Percentiles rank a stretch among this genome's conserved stretches.
Conservation (phyloP, 108 stramenopile genomes). For the Licmophora abbreviata region DNA sequence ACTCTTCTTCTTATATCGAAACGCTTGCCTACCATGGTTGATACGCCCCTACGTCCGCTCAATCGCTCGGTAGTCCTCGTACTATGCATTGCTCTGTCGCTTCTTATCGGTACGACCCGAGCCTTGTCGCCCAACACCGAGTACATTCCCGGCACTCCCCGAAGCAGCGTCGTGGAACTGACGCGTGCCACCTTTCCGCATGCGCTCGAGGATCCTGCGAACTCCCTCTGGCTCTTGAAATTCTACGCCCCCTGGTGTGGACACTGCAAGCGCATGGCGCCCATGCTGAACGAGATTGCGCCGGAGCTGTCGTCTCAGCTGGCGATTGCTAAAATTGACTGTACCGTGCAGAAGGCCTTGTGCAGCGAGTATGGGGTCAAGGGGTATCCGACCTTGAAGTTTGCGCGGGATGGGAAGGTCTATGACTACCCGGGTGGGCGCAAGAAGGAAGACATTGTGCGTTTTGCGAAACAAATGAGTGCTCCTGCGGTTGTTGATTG, state of each 20-base stretch:
- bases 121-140: background rate
- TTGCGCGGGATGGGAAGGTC: conserved; percentile 51
- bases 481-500: conserved; percentile 38
- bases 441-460: conserved; percentile 40
- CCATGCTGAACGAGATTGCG: conserved; percentile 57
- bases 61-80: too few species aligned
- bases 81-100: too few species aligned
- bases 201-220: conserved; percentile 51
- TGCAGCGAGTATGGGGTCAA: conserved; percentile 49
- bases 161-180: conserved; percentile 35
- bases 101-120: too few species aligned
- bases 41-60: too few species aligned
- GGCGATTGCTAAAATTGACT: conserved; percentile 82
- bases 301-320: conserved; percentile 54
- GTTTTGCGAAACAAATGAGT: conserved; percentile 69
- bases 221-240: conserved; percentile 40
- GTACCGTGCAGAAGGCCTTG: conserved; percentile 52
- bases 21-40: too few species aligned
- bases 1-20: too few species aligned
- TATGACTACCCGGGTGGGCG: conserved; percentile 66
- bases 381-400: conserved; percentile 80
- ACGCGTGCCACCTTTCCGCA: conserved; percentile 28
- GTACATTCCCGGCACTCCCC: conserved; percentile 25
- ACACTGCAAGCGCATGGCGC: conserved; percentile 56
- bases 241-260: conserved; percentile 30